These are phyloP conservation scores for Manihot esculenta DNA, from an alignment of 441 rosid species.

Conservation along the genomic window DNA sequence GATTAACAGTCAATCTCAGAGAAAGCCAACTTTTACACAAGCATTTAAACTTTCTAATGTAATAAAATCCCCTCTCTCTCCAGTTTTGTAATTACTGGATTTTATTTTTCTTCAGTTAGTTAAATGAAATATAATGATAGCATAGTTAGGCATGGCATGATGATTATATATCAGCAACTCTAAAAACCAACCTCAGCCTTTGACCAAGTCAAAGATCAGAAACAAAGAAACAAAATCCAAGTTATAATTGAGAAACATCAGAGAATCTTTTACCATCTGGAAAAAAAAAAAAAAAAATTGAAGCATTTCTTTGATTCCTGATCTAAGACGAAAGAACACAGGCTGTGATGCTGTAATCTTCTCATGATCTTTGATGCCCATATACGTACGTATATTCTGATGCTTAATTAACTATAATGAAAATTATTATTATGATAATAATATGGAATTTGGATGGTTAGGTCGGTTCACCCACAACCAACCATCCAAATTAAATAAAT, in stretches of 20 bases:
- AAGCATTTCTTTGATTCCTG: neutral
- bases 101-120: neutral
- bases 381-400: neutral
- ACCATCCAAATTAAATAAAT: constrained; percentile 22
- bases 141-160: constrained; percentile 3
- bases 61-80: neutral
- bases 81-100: neutral
- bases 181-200: constrained; percentile 36
- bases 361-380: constrained; percentile 19
- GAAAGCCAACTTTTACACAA: neutral
- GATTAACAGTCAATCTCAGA: neutral
- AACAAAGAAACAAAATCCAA: constrained; percentile 33
- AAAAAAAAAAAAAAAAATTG: neutral
- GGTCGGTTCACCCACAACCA: constrained; percentile 36
- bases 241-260: constrained; percentile 34
- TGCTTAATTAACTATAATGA: no score
- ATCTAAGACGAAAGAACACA: neutral
- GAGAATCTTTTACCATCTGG: constrained; percentile 38
- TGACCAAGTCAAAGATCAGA: constrained; percentile 51
- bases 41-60: neutral
- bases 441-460: constrained; percentile 7
- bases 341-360: constrained; percentile 13
- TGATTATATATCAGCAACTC: constrained; percentile 20
- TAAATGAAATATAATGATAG: neutral
- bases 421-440: no score